These are phyloP conservation scores for Blastocystis hominis DNA, from an alignment of 352 stramenopile species.

Conservation along the genomic window DNA sequence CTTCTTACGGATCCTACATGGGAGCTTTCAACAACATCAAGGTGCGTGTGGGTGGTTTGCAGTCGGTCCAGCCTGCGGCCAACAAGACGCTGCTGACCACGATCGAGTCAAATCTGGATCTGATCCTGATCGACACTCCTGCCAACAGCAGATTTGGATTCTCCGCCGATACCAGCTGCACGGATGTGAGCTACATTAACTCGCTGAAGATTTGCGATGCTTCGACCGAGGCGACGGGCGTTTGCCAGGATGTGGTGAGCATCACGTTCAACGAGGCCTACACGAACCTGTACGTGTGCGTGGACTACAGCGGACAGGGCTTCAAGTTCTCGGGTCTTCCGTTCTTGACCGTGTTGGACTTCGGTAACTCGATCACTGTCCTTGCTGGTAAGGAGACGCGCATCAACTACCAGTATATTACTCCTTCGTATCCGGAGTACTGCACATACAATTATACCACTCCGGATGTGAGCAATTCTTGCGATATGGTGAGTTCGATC, in stretches of 20 bases:
- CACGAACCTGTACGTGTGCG: slow-evolving; percentile 36
- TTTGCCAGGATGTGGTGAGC: background rate
- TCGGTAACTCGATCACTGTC: slow-evolving; percentile 41
- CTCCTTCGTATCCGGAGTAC: background rate
- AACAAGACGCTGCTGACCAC: slow-evolving; percentile 22
- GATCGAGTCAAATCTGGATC: background rate
- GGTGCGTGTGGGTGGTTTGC: slow-evolving; percentile 37
- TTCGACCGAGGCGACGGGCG: background rate
- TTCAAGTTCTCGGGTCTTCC: slow-evolving; percentile 14
- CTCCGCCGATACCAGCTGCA: background rate
- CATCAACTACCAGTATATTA: slow-evolving; percentile 52
- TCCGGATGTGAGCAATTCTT: background rate
- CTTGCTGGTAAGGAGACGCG: slow-evolving; percentile 19
- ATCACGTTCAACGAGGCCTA: slow-evolving; percentile 22
- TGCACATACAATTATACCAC: background rate
- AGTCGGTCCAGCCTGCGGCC: background rate
- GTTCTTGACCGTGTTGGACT: slow-evolving; percentile 40
- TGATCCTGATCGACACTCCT: slow-evolving; percentile 7
- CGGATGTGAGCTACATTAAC: slow-evolving; percentile 14
- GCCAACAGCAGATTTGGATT: background rate
- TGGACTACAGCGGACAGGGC: slow-evolving; percentile 7
- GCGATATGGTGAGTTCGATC: slow-evolving; percentile 41
- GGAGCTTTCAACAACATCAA: background rate
- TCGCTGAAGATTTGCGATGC: background rate
- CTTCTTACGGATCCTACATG: background rate